phyloP scores from a whole-genome alignment of 169 alveolate genomes.

The Plasmodium reichenowi region DNA sequence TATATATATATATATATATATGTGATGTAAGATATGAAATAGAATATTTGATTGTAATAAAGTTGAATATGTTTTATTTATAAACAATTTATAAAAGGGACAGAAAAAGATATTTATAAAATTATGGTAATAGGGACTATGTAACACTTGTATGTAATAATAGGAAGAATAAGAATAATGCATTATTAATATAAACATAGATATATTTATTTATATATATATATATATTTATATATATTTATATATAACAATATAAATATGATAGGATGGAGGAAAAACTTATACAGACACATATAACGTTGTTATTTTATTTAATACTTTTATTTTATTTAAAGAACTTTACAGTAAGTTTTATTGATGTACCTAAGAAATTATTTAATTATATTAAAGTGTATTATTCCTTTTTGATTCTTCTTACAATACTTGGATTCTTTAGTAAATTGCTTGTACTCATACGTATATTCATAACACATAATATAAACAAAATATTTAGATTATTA shows the following conservation, averaged over 20 bases:
- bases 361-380: conserved; percentile 37
- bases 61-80: too few relatives aligned
- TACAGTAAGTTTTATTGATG: conserved; percentile 36
- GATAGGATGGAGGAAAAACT: conserved; percentile 62
- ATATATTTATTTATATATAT: background rate
- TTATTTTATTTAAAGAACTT: conserved; percentile 50
- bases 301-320: conserved; percentile 50
- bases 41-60: too few relatives aligned
- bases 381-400: conserved; percentile 46
- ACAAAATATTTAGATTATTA: background rate
- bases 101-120: too few relatives aligned
- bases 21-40: too few relatives aligned
- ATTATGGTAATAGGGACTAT: too few relatives aligned
- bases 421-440: conserved; percentile 33
- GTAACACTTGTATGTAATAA: too few relatives aligned
- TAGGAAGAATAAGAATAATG: too few relatives aligned
- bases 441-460: conserved; percentile 6
- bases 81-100: too few relatives aligned
- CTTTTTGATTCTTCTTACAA: conserved; percentile 43
- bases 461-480: conserved; percentile 1
- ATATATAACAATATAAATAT: too few relatives aligned
- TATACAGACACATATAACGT: conserved; percentile 50
- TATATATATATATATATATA: too few relatives aligned
- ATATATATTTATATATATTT: background rate
- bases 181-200: too few relatives aligned